These are phyloP conservation scores for Geopyxis carbonaria DNA, from an alignment of 495 filamentous ascomycete genomes.

Conservation along the genomic window DNA sequence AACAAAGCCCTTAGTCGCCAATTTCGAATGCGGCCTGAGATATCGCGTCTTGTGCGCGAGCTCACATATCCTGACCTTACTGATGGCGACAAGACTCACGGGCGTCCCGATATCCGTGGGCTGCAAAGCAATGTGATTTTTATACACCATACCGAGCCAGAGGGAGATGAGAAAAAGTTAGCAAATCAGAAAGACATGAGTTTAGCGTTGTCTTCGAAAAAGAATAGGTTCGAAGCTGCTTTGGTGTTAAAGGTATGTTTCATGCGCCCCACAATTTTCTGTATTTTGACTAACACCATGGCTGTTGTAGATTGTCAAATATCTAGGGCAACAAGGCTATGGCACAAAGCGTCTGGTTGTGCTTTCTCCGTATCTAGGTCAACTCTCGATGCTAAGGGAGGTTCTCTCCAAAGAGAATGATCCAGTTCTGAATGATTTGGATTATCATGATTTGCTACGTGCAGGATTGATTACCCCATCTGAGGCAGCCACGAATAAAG, in stretches of 20 bases:
- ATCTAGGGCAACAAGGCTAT: slow-evolving; percentile 64
- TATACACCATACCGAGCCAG: slow-evolving; percentile 42
- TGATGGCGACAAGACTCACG: slow-evolving; percentile 38
- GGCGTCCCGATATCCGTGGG: slow-evolving; percentile 37
- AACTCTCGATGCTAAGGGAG: slow-evolving; percentile 42
- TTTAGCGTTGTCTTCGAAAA: slow-evolving; percentile 34
- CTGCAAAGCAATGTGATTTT: slow-evolving; percentile 49
- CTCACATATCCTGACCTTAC: slow-evolving; percentile 49
- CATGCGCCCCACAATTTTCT: no score
- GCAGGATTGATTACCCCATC: slow-evolving; percentile 33
- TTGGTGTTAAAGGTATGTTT: slow-evolving; percentile 51
- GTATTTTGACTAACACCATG: no score
- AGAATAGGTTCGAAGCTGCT: slow-evolving; percentile 50
- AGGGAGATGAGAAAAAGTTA: slow-evolving; percentile 30
- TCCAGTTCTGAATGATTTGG: slow-evolving; percentile 52
- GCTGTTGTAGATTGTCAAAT: slow-evolving; percentile 51
- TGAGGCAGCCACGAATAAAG: no score
- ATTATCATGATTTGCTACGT: slow-evolving; percentile 37
- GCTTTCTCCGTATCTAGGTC: slow-evolving; percentile 58
- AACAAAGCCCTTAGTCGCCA: slow-evolving; percentile 30
- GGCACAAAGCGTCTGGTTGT: slow-evolving; percentile 47
- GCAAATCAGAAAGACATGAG: slow-evolving; percentile 37
- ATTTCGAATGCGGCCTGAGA: slow-evolving; percentile 9
- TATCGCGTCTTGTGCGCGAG: slow-evolving; percentile 37
- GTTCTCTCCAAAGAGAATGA: slow-evolving; percentile 33